phyloP scores from a whole-genome alignment of 2,329 filamentous ascomycete genomes.

The Penicillium hesseltinei region DNA sequence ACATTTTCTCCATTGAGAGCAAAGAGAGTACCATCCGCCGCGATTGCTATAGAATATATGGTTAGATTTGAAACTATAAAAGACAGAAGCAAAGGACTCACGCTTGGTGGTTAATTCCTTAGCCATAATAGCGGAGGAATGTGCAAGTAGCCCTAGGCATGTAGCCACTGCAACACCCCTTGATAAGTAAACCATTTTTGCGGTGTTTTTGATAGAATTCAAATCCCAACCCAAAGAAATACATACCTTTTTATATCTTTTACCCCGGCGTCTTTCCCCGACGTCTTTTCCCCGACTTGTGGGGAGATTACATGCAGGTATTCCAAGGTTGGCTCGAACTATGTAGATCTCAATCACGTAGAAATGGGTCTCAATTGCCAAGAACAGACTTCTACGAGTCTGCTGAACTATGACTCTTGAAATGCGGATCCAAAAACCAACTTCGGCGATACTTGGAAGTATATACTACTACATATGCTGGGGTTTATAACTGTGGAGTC shows the following conservation, averaged over 20 bases:
- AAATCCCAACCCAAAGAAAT: background rate
- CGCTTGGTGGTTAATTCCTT: background rate
- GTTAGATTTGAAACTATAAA: background rate
- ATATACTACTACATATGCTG: background rate
- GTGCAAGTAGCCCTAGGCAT: background rate
- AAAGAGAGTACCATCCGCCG: constrained; percentile 56
- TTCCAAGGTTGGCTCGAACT: background rate
- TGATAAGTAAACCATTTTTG: constrained; percentile 5
- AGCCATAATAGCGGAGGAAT: background rate
- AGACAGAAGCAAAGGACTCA: background rate
- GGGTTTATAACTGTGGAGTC: background rate
- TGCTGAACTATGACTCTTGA: background rate
- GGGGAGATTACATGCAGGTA: background rate
- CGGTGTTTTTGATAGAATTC: background rate
- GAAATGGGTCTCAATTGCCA: background rate
- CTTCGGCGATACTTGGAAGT: background rate
- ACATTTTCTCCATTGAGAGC: constrained; percentile 56
- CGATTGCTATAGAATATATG: constrained; percentile 43
- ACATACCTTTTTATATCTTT: constrained; percentile 4
- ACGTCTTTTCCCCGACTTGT: background rate
- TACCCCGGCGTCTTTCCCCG: background rate
- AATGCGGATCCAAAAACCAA: background rate
- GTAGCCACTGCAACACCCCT: background rate
- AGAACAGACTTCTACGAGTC: background rate
- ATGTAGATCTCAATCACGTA: background rate